These are phyloP conservation scores for Trichoderma sp. DNA, from an alignment of 2,329 filamentous ascomycete species.

Conservation along the genomic window DNA sequence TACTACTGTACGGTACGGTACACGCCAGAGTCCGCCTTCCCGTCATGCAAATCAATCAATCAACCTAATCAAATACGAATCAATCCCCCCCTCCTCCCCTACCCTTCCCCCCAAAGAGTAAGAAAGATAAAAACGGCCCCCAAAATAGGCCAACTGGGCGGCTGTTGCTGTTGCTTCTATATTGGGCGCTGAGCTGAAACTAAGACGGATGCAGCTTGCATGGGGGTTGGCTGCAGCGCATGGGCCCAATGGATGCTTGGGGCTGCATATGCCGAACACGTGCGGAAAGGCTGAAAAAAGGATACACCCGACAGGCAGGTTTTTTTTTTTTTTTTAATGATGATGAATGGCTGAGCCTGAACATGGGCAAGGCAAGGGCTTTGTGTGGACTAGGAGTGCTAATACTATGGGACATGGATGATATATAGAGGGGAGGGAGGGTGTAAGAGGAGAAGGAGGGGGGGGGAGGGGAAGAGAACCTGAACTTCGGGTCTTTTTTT, in stretches of 20 bases:
- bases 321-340: too few species aligned
- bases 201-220: constrained; percentile 12
- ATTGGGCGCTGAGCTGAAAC: constrained; percentile 17
- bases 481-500: neutral
- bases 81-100: too few species aligned
- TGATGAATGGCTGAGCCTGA: neutral
- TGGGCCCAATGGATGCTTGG: too few species aligned
- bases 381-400: neutral
- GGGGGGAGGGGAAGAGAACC: neutral
- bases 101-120: too few species aligned
- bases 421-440: neutral
- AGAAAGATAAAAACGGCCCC: neutral
- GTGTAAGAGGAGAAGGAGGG: too few species aligned
- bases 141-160: neutral
- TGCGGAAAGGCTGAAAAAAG: neutral
- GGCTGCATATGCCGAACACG: constrained; percentile 4
- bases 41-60: neutral
- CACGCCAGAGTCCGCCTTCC: too few species aligned
- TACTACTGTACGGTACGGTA: too few species aligned
- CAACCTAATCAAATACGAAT: too few species aligned
- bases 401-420: neutral
- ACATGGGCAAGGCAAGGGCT: neutral
- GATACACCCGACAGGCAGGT: neutral
- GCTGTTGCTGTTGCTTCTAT: constrained; percentile 1
- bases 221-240: neutral